These are phyloP conservation scores for Inga oerstediana DNA, from an alignment of 306 rosid species.

Conservation along the genomic window DNA sequence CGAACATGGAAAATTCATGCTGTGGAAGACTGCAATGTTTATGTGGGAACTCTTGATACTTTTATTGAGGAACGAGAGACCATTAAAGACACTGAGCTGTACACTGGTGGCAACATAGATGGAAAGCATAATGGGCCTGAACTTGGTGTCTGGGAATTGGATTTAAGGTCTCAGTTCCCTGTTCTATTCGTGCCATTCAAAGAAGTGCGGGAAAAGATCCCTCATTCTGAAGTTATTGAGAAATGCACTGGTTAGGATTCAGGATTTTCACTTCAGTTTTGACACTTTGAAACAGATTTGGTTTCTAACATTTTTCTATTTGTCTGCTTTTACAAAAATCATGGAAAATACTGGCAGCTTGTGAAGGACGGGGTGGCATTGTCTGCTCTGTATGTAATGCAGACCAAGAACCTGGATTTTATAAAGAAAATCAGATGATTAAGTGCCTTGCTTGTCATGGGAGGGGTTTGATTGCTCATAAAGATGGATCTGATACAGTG, in stretches of 20 bases:
- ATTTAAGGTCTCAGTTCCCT: slow-evolving; percentile 86
- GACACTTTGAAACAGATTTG: slow-evolving; percentile 2
- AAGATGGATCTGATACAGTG: slow-evolving; percentile 93
- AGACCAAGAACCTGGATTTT: slow-evolving; percentile 78
- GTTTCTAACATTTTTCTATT: slow-evolving; percentile 5
- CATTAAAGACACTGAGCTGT: slow-evolving; percentile 67
- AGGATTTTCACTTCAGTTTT: slow-evolving; percentile 18
- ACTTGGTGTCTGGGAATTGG: slow-evolving; percentile 91
- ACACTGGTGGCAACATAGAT: slow-evolving; percentile 62
- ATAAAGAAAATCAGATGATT: slow-evolving; percentile 76
- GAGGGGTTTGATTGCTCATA: slow-evolving; percentile 95
- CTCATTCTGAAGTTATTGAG: slow-evolving; percentile 78
- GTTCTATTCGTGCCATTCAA: slow-evolving; percentile 62
- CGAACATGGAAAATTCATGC: slow-evolving; percentile 87
- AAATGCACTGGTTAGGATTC: slow-evolving; percentile 76
- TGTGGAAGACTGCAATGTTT: slow-evolving; percentile 92
- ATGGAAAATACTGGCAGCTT: slow-evolving; percentile 54
- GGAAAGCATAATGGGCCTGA: slow-evolving; percentile 79
- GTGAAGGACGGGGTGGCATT: slow-evolving; percentile 72
- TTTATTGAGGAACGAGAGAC: slow-evolving; percentile 89
- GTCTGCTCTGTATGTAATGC: slow-evolving; percentile 70
- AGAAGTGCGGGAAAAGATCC: slow-evolving; percentile 70
- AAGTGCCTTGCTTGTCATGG: slow-evolving; percentile 81
- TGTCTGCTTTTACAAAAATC: slow-evolving; percentile 23
- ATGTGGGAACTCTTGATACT: slow-evolving; percentile 91